phyloP scores from a whole-genome alignment of 352 stramenopile species.

The Phytopythium chamaehyphon region DNA sequence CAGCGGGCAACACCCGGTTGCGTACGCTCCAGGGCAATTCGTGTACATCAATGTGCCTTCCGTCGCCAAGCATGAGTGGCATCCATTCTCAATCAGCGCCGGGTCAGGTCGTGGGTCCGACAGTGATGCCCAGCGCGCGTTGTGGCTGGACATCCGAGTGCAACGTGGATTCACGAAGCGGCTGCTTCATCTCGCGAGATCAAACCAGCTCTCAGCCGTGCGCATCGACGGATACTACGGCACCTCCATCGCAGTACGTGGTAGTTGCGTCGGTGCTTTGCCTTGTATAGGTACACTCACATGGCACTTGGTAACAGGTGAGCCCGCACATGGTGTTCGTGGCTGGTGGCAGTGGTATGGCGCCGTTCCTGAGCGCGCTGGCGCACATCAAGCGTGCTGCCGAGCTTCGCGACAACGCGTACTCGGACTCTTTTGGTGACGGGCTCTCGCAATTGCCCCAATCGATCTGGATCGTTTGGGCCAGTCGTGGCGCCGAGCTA shows the following conservation, averaged over 20 bases:
- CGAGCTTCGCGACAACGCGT: constrained; percentile 2
- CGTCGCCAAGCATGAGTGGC: constrained; percentile 56
- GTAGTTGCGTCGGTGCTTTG: constrained; percentile 6
- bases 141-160: constrained; percentile 57
- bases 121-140: constrained; percentile 20
- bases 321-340: constrained; percentile 63
- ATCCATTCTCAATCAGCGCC: constrained; percentile 71
- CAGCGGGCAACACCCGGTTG: not conserved
- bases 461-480: constrained; percentile 53
- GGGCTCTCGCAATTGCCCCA: constrained; percentile 19
- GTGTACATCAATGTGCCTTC: constrained; percentile 67
- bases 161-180: constrained; percentile 54
- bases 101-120: constrained; percentile 29
- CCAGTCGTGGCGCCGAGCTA: constrained; percentile 42
- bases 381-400: constrained; percentile 35
- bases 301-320: constrained; percentile 3
- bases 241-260: constrained; percentile 25
- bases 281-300: constrained; percentile 1
- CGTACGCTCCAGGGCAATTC: constrained; percentile 42
- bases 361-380: constrained; percentile 60
- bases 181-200: constrained; percentile 42
- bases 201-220: constrained; percentile 33
- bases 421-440: constrained; percentile 5
- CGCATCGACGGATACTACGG: constrained; percentile 75
- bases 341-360: constrained; percentile 67